A percentile compares a stretch with the other conserved stretches of the same genome.
Conservation (phyloP, 495 filamentous ascomycete species). For the Penicillium subrubescens region DNA sequence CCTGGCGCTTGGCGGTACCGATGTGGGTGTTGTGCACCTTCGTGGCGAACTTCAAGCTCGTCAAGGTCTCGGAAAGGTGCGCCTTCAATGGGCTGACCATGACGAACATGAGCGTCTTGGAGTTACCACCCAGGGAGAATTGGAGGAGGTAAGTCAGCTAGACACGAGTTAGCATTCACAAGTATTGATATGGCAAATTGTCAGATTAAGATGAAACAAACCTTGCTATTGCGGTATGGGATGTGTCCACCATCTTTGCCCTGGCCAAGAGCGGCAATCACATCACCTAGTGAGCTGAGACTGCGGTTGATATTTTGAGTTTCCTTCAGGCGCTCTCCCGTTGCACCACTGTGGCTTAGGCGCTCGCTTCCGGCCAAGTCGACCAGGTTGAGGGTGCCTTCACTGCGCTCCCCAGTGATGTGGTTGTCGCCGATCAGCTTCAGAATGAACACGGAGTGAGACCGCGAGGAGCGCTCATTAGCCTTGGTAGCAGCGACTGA, state of each 20-base stretch:
- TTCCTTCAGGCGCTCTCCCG: constrained; percentile 85
- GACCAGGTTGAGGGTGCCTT: constrained; percentile 94
- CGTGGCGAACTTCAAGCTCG: constrained; percentile 93
- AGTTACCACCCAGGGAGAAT: constrained; percentile 93
- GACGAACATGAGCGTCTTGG: constrained; percentile 98
- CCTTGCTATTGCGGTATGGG: constrained; percentile 95
- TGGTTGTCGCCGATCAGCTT: constrained; percentile 81
- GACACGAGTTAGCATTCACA: constrained; percentile 5
- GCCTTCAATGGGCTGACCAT: constrained; percentile 93
- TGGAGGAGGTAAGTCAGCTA: constrained; percentile 93
- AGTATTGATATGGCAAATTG: not conserved
- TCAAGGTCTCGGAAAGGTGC: constrained; percentile 90
- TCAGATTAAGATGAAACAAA: constrained; percentile 33
- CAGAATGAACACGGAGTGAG: constrained; percentile 95
- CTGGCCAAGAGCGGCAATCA: constrained; percentile 86
- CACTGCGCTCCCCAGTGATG: constrained; percentile 78
- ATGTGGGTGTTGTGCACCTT: constrained; percentile 94
- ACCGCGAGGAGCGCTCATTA: constrained; percentile 91
- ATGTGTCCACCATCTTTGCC: constrained; percentile 85
- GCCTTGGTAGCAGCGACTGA: constrained; percentile 94
- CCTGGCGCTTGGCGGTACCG: constrained; percentile 78
- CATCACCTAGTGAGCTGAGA: constrained; percentile 89
- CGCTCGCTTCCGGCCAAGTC: constrained; percentile 94
- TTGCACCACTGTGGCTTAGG: constrained; percentile 78
- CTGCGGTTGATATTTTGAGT: constrained; percentile 97